Conservation (phyloP, 2,329 filamentous ascomycete genomes). For the Cladosporium sphaerospermum region DNA sequence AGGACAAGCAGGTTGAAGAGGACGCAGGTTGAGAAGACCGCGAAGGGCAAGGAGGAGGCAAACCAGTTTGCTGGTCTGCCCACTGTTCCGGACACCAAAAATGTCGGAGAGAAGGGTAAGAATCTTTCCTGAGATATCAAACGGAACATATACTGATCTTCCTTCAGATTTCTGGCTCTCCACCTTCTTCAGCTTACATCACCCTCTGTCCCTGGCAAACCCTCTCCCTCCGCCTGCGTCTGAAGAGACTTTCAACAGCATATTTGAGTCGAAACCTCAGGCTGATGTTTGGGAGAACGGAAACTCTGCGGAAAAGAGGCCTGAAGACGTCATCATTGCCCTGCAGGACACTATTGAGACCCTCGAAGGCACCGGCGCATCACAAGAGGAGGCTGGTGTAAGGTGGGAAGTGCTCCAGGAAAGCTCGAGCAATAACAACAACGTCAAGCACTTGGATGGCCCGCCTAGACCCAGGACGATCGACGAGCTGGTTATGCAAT, state of each 20-base stretch:
- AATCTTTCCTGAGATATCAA: constrained; percentile 12
- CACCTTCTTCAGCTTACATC: constrained; percentile 91
- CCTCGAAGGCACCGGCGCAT: constrained; percentile 31
- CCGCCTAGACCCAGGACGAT: constrained; percentile 27
- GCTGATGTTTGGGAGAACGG: constrained; percentile 37
- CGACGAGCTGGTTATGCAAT: constrained; percentile 35
- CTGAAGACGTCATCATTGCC: constrained; percentile 38
- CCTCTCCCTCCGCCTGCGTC: constrained; percentile 68
- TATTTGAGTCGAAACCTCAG: constrained; percentile 59
- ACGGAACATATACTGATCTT: constrained; percentile 8
- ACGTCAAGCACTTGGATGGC: constrained; percentile 26
- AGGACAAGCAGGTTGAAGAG: constrained; percentile 19
- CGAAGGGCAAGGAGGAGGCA: constrained; percentile 32
- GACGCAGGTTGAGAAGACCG: constrained; percentile 11
- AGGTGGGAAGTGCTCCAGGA: constrained; percentile 34
- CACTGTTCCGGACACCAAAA: constrained; percentile 67
- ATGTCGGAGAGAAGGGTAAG: constrained; percentile 48
- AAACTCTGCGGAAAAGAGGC: constrained; percentile 39
- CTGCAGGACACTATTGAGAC: constrained; percentile 38
- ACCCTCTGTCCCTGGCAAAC: constrained; percentile 82
- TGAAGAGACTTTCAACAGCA: constrained; percentile 71
- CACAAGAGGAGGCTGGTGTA: constrained; percentile 31
- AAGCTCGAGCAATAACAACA: constrained; percentile 27
- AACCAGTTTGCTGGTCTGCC: constrained; percentile 55
- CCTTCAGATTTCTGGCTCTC: constrained; percentile 75